These are phyloP conservation scores for Macrocybe gigantea DNA, from an alignment of 768 basidiomycete species.

Conservation along the genomic window DNA sequence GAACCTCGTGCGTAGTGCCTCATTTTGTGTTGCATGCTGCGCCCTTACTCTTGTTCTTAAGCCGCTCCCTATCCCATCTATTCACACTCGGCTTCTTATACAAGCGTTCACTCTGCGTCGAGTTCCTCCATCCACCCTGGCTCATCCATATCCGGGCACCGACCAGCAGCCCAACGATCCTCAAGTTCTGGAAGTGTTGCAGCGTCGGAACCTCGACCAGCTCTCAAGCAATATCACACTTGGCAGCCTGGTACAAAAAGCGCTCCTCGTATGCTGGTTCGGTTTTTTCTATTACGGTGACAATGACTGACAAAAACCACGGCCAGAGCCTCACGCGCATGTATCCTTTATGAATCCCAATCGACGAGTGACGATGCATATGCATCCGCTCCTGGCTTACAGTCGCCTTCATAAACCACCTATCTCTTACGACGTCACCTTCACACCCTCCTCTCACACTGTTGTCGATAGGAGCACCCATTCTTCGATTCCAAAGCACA, in stretches of 20 bases:
- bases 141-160: conserved; percentile 21
- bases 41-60: conserved; percentile 8
- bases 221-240: conserved; percentile 38
- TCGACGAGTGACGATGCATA: conserved; percentile 36
- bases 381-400: conserved; percentile 61
- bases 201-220: conserved; percentile 36
- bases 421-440: conserved; percentile 54
- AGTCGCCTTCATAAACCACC: conserved; percentile 52
- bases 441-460: conserved; percentile 50
- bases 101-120: conserved; percentile 47
- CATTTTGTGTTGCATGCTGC: conserved; percentile 1
- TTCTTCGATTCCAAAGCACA: conserved; percentile 47
- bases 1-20: conserved; percentile 34
- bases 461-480: conserved; percentile 52
- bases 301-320: conserved; percentile 1
- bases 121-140: conserved; percentile 41
- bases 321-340: conserved; percentile 19
- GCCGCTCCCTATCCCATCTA: conserved; percentile 18
- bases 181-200: conserved; percentile 34
- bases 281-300: conserved; percentile 4
- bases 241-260: conserved; percentile 36
- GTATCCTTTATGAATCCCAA: conserved; percentile 28
- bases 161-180: conserved; percentile 27
- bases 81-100: conserved; percentile 18
- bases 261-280: conserved; percentile 32